phyloP scores from a whole-genome alignment of 176 grass and related monocot genomes.

The Phoenix roebelenii region DNA sequence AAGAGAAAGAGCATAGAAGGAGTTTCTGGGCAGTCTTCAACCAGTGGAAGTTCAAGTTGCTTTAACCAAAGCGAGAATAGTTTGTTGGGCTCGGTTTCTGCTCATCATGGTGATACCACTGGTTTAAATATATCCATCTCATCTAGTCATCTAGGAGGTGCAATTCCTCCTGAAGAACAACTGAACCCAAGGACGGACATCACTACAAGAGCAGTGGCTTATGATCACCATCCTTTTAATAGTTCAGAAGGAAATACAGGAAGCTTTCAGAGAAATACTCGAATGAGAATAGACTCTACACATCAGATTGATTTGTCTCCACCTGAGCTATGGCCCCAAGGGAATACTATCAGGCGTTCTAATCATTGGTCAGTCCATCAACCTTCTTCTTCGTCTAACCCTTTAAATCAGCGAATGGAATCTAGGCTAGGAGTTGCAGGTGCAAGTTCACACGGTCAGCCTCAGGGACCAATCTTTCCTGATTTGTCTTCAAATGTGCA shows the following conservation, averaged over 20 bases:
- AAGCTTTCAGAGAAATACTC: conserved; percentile 12
- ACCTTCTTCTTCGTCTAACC: not conserved
- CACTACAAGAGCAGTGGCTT: not conserved
- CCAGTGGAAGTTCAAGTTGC: conserved; percentile 7
- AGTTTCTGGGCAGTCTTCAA: conserved; percentile 7
- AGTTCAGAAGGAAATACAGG: conserved; percentile 1
- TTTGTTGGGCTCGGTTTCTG: not conserved
- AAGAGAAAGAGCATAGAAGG: conserved; percentile 24
- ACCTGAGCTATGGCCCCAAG: conserved; percentile 12
- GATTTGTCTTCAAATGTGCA: conserved; percentile 1
- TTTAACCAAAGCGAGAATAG: conserved; percentile 2
- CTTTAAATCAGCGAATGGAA: conserved; percentile 3
- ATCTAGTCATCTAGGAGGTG: not conserved
- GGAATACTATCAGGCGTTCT: conserved; percentile 2
- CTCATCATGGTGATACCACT: not conserved
- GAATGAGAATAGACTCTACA: conserved; percentile 15
- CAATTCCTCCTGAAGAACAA: conserved; percentile 4
- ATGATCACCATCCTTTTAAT: conserved; percentile 4
- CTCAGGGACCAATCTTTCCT: not conserved
- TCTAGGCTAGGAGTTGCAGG: not conserved
- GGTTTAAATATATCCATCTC: conserved; percentile 1
- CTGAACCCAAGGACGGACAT: not conserved
- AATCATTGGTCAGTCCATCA: conserved; percentile 13
- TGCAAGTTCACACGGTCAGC: conserved; percentile 1
- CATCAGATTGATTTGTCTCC: conserved; percentile 1